These are phyloP conservation scores for Xylaria bambusicola DNA, from an alignment of 495 filamentous ascomycete genomes.

Conservation along the genomic window DNA sequence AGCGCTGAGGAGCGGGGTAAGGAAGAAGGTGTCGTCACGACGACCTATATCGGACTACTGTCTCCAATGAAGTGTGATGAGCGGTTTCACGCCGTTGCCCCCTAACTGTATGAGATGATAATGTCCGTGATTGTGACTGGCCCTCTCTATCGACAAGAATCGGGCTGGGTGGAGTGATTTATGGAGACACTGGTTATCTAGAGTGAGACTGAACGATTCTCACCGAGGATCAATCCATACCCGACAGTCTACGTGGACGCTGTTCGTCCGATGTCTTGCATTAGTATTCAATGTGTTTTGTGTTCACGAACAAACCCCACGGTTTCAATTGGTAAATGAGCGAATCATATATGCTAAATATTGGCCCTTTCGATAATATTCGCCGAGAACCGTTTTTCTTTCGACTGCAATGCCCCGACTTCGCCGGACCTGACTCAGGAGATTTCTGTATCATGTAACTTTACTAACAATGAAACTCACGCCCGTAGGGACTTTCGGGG, in stretches of 20 bases:
- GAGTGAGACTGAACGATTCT: no score
- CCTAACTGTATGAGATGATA: background rate
- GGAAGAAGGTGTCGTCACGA: constrained; percentile 4
- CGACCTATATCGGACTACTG: constrained; percentile 9
- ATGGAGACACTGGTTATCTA: background rate
- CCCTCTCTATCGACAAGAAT: background rate
- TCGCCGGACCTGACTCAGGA: background rate
- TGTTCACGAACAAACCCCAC: no score
- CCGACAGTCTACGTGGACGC: background rate
- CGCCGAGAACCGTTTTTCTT: background rate
- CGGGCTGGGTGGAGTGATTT: background rate
- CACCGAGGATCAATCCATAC: no score
- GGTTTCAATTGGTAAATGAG: background rate
- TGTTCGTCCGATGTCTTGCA: background rate
- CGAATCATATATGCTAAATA: background rate
- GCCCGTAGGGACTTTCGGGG: constrained; percentile 13
- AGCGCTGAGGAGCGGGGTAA: constrained; percentile 8
- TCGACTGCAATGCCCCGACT: background rate
- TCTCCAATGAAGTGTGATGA: background rate
- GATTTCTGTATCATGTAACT: background rate
- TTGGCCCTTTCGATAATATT: background rate
- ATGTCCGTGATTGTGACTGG: background rate
- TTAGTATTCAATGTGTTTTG: background rate
- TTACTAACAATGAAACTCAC: constrained; percentile 14
- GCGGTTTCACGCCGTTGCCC: background rate